Percentiles rank a stretch among this genome's conserved stretches.
phyloP scores from a whole-genome alignment of 148 eudicot species.

The Pouteria glomerata region DNA sequence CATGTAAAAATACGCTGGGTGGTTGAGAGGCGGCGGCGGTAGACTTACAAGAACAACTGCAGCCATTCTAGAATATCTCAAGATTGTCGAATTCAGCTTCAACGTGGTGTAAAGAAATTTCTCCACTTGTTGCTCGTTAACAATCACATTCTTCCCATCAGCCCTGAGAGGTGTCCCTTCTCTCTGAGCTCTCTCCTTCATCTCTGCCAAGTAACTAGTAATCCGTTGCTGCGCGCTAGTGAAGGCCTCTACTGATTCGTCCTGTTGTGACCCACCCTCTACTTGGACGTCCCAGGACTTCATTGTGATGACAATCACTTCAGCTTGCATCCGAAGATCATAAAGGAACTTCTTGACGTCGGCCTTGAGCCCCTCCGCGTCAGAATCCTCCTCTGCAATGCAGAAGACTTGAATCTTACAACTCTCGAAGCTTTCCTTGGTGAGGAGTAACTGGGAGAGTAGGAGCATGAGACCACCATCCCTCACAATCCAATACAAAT shows the following conservation, averaged over 20 bases:
- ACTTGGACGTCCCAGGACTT: slow-evolving; percentile 78
- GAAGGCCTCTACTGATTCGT: slow-evolving; percentile 84
- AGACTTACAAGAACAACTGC: slow-evolving; percentile 92
- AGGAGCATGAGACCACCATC: slow-evolving; percentile 99
- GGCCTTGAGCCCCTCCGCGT: slow-evolving; percentile 79
- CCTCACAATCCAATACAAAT: slow-evolving; percentile 95
- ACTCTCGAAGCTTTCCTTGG: slow-evolving; percentile 91
- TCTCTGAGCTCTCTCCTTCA: slow-evolving; percentile 56
- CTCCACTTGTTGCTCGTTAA: slow-evolving; percentile 87
- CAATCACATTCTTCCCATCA: slow-evolving; percentile 68
- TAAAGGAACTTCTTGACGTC: slow-evolving; percentile 94
- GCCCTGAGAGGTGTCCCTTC: slow-evolving; percentile 67
- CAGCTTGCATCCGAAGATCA: slow-evolving; percentile 94
- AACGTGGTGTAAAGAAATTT: slow-evolving; percentile 86
- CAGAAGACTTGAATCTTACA: slow-evolving; percentile 98
- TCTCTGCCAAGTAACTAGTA: slow-evolving; percentile 42
- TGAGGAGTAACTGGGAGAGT: slow-evolving; percentile 89
- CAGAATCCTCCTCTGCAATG: slow-evolving; percentile 94
- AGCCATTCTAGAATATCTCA: slow-evolving; percentile 89
- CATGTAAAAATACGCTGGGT: slow-evolving; percentile 88
- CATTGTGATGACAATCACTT: slow-evolving; percentile 84
- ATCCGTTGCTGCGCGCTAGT: slow-evolving; percentile 62
- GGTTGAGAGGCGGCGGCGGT: slow-evolving; percentile 84
- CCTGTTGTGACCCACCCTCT: slow-evolving; percentile 52
- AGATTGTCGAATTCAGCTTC: slow-evolving; percentile 77